Conservation (phyloP, 2,329 filamentous ascomycete genomes). For the Whalleya microplaca region DNA sequence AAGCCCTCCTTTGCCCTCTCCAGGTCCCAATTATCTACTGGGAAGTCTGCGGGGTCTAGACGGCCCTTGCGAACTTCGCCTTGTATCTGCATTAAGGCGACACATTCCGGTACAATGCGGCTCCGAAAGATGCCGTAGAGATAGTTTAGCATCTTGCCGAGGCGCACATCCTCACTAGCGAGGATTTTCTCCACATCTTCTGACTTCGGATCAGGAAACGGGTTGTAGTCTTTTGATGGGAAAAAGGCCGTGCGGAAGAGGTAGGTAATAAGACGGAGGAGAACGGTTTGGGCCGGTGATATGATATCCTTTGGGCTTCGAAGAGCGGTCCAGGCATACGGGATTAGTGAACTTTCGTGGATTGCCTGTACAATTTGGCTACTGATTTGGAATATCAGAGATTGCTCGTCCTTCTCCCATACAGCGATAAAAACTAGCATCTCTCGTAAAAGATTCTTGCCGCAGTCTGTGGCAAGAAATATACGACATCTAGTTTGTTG, state of each 20-base stretch:
- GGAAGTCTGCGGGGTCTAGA: slow-evolving; percentile 83
- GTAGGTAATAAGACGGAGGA: slow-evolving; percentile 87
- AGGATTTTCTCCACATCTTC: slow-evolving; percentile 31
- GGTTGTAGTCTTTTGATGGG: slow-evolving; percentile 42
- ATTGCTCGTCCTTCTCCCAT: slow-evolving; percentile 92
- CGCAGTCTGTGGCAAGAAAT: slow-evolving; percentile 85
- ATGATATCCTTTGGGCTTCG: slow-evolving; percentile 95
- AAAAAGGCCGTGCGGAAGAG: slow-evolving; percentile 71
- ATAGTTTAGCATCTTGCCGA: slow-evolving; percentile 76
- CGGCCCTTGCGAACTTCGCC: slow-evolving; percentile 81
- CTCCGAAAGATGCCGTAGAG: slow-evolving; percentile 91
- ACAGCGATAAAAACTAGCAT: slow-evolving; percentile 95
- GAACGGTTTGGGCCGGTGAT: slow-evolving; percentile 89
- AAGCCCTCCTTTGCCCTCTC: slow-evolving; percentile 94
- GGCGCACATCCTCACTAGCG: slow-evolving; percentile 57
- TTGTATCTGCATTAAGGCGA: slow-evolving; percentile 92
- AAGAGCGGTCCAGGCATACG: slow-evolving; percentile 89
- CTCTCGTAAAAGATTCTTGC: slow-evolving; percentile 85
- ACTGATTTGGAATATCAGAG: slow-evolving; percentile 95
- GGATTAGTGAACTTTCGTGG: slow-evolving; percentile 84
- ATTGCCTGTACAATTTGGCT: slow-evolving; percentile 94
- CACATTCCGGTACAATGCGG: slow-evolving; percentile 90
- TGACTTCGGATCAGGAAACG: slow-evolving; percentile 28
- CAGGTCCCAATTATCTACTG: slow-evolving; percentile 96
- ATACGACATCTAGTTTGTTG: slow-evolving; percentile 90